Evolutionary conservation across 2,329 filamentous ascomycete genomes (phyloP).

Genomic region (Scedosporium dehoogii): DNA sequence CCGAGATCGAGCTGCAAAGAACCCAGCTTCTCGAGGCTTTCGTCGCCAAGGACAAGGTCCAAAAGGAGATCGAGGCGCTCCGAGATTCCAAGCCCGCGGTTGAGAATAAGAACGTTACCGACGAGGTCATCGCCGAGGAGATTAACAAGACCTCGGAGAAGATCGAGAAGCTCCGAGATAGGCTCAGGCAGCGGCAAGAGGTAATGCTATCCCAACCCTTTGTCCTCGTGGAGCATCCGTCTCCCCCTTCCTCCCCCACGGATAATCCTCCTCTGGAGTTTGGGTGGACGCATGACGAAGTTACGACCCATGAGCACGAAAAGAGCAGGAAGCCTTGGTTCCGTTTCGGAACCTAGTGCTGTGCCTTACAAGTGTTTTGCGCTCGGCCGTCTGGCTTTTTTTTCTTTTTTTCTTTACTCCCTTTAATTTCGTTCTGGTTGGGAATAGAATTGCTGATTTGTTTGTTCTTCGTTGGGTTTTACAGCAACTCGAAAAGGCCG

Average conservation of each 20-base stretch:
- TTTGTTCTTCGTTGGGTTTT: not conserved
- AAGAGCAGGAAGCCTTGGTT: no score
- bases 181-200: constrained; percentile 47
- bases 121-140: constrained; percentile 24
- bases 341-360: no score
- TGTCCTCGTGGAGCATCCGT: not conserved
- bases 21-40: constrained; percentile 50
- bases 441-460: not conserved
- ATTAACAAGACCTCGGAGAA: constrained; percentile 37
- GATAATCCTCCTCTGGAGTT: no score
- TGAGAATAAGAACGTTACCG: constrained; percentile 23
- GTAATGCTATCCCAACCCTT: constrained; percentile 29
- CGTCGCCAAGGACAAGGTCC: constrained; percentile 49
- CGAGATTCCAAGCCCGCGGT: constrained; percentile 22
- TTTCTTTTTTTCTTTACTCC: no score
- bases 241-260: no score
- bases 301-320: no score
- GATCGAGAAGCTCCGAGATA: constrained; percentile 46
- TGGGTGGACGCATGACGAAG: no score
- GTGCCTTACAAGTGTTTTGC: no score
- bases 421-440: not conserved
- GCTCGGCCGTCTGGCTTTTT: no score
- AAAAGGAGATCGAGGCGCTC: constrained; percentile 40
- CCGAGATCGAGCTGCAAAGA: constrained; percentile 47
- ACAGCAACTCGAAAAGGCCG: constrained; percentile 49